Percentiles rank a stretch among this genome's conserved stretches.
These are phyloP conservation scores for Kockiozyma suomiensis DNA, from an alignment of 805 yeast genomes.

Conservation along the genomic window DNA sequence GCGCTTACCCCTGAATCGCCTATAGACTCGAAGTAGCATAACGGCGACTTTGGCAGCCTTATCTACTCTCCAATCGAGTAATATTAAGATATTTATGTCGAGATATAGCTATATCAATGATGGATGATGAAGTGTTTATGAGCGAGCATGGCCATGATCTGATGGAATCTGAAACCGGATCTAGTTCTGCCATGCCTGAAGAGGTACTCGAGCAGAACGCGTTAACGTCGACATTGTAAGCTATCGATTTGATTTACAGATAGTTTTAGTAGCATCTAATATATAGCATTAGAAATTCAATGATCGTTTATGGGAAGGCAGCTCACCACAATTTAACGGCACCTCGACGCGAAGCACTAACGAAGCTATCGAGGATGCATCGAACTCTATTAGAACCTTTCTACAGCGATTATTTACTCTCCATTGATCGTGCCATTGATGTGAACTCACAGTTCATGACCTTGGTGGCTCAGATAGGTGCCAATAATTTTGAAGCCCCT, in stretches of 20 bases:
- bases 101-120: too few relatives aligned
- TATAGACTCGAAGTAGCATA: too few relatives aligned
- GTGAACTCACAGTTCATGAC: constrained; percentile 35
- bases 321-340: constrained; percentile 20
- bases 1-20: constrained; percentile 10
- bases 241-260: background rate
- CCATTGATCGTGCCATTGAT: constrained; percentile 27
- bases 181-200: background rate
- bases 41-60: too few relatives aligned
- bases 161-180: background rate
- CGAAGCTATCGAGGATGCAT: constrained; percentile 8
- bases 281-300: constrained; percentile 10
- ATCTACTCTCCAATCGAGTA: too few relatives aligned
- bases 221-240: constrained; percentile 26
- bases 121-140: background rate
- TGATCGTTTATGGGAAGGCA: constrained; percentile 24
- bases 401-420: constrained; percentile 18
- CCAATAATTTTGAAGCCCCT: constrained; percentile 35
- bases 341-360: constrained; percentile 7
- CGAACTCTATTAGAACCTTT: constrained; percentile 9
- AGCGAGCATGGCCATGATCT: background rate
- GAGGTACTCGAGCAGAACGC: constrained; percentile 20
- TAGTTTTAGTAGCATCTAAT: too few relatives aligned
- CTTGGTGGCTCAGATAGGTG: constrained; percentile 34
- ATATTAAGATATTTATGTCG: too few relatives aligned